These are phyloP conservation scores for Boletus sp. DNA, from an alignment of 768 basidiomycete species.

Conservation along the genomic window DNA sequence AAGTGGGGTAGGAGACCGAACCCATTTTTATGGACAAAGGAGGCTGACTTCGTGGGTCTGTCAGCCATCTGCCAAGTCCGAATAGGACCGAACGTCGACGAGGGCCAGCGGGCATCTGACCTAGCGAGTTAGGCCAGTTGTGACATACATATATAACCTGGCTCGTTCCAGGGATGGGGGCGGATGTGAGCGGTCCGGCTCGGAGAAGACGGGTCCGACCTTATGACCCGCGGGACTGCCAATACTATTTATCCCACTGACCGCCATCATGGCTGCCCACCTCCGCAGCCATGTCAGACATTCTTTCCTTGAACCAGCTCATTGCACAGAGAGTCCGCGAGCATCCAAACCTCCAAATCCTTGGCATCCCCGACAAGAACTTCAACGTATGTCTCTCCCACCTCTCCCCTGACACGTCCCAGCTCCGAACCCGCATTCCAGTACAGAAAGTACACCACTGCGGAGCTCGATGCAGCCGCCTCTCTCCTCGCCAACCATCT, in stretches of 20 bases:
- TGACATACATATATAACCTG: too few relatives aligned
- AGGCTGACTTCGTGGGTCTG: slow-evolving; percentile 15
- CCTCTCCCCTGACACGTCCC: not conserved
- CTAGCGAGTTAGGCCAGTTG: too few relatives aligned
- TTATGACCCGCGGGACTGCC: not conserved
- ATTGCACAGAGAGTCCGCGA: slow-evolving; percentile 18
- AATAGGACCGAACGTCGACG: not conserved
- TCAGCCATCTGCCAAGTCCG: slow-evolving; percentile 10
- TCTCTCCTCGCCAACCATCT: slow-evolving; percentile 26
- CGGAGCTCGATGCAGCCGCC: slow-evolving; percentile 25
- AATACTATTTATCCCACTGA: not conserved
- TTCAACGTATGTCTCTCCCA: slow-evolving; percentile 11
- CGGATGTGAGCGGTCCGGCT: not conserved
- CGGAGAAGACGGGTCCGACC: not conserved
- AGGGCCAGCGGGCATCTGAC: not conserved
- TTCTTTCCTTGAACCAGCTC: slow-evolving; percentile 29
- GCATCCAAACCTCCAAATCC: slow-evolving; percentile 19
- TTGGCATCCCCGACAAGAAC: slow-evolving; percentile 26
- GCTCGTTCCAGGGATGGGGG: too few relatives aligned
- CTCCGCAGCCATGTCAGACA: slow-evolving; percentile 13
- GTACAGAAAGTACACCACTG: slow-evolving; percentile 26
- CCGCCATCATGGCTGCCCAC: not conserved
- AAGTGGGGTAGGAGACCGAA: not conserved
- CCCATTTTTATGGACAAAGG: slow-evolving; percentile 16
- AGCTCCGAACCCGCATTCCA: not conserved